Conservation (phyloP, 75 land plant species). For the Larix kaempferi region DNA sequence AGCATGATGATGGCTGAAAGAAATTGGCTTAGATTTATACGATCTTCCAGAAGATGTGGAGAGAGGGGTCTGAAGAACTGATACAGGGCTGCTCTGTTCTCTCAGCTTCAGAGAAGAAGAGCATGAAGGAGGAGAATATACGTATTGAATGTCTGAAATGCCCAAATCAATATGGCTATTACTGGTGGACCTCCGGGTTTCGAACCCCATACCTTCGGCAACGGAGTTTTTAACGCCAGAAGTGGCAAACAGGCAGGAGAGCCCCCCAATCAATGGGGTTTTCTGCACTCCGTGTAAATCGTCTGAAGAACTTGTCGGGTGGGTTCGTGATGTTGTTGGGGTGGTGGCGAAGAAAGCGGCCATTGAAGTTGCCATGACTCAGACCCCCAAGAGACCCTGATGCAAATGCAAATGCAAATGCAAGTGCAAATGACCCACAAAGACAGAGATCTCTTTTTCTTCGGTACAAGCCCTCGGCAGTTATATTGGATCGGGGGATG, state of each 20-base stretch:
- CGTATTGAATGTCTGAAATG: conserved; percentile 29
- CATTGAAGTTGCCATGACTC: neutral
- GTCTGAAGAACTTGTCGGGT: neutral
- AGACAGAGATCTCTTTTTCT: neutral
- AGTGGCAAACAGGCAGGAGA: conserved; percentile 57
- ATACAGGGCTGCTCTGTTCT: conserved; percentile 72
- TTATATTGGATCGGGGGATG: neutral
- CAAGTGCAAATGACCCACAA: neutral
- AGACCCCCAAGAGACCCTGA: neutral
- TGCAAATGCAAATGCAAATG: neutral
- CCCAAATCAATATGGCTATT: neutral
- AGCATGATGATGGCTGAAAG: conserved; percentile 11
- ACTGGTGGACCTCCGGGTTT: conserved; percentile 16
- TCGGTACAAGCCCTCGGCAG: neutral
- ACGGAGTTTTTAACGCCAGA: conserved; percentile 14
- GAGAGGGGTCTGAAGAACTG: conserved; percentile 71
- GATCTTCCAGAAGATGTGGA: conserved; percentile 18
- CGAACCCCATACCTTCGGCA: conserved; percentile 28
- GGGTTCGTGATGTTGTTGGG: neutral
- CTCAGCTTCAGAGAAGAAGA: conserved; percentile 39
- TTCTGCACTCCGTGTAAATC: conserved; percentile 7
- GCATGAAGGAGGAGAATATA: conserved; percentile 23
- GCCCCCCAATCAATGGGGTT: conserved; percentile 42
- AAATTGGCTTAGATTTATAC: neutral
- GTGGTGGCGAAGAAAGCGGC: neutral